Evolutionary conservation across 192 early-diverging fungal species (phyloP).

Genomic region (Lobosporangium transversale): DNA sequence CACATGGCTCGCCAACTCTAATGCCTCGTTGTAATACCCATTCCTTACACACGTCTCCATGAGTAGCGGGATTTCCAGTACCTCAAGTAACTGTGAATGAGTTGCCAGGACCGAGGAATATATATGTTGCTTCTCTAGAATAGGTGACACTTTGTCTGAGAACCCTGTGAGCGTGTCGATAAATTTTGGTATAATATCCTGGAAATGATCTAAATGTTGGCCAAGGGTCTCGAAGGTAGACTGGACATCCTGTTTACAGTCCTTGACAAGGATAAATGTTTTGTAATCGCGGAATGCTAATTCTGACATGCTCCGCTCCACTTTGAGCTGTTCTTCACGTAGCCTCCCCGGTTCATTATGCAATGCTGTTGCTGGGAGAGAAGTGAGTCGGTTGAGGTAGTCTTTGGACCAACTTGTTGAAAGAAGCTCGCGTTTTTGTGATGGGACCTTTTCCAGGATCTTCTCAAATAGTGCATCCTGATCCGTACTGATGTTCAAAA

Average conservation of each 20-base stretch:
- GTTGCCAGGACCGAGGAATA: slow-evolving; percentile 63
- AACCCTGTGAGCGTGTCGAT: slow-evolving; percentile 59
- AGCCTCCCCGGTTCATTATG: slow-evolving; percentile 65
- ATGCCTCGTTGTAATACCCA: slow-evolving; percentile 85
- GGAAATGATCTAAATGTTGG: slow-evolving; percentile 57
- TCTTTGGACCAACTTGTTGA: slow-evolving; percentile 63
- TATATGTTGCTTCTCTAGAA: slow-evolving; percentile 52
- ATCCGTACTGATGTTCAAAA: slow-evolving; percentile 14
- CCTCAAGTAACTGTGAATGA: slow-evolving; percentile 67
- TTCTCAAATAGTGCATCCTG: slow-evolving; percentile 31
- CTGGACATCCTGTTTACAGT: slow-evolving; percentile 61
- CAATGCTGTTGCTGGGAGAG: slow-evolving; percentile 68
- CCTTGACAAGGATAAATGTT: slow-evolving; percentile 72
- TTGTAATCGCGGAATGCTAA: slow-evolving; percentile 76
- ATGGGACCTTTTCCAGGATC: slow-evolving; percentile 39
- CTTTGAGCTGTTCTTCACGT: slow-evolving; percentile 59
- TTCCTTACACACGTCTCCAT: slow-evolving; percentile 85
- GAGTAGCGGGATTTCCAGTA: slow-evolving; percentile 82
- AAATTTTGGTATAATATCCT: slow-evolving; percentile 58
- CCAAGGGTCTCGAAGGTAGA: slow-evolving; percentile 61
- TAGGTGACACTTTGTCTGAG: slow-evolving; percentile 35
- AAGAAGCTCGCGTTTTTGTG: slow-evolving; percentile 47
- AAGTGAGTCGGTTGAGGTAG: slow-evolving; percentile 71
- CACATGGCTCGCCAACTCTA: slow-evolving; percentile 80
- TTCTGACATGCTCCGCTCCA: slow-evolving; percentile 68